Base-by-base conservation (phyloP, 2,329 filamentous ascomycete genomes). In the Alternaria sp. region DNA sequence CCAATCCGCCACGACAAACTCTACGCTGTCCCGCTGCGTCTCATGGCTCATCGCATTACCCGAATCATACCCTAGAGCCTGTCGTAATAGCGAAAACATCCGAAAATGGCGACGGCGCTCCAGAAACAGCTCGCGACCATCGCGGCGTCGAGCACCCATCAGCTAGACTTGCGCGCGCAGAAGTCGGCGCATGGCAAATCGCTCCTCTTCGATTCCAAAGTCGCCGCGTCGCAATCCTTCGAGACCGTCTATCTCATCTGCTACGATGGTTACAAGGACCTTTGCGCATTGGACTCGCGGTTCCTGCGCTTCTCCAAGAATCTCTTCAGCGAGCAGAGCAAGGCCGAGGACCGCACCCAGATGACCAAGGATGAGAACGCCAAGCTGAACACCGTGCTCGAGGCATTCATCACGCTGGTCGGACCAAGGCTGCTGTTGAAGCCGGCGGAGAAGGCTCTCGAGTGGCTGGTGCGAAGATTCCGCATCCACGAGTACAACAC, bases 91-190 rank as follows among this genome's bases (percentile, higher is more conserved):
- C 5, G 13, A 17, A 25, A 40, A 40, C 21, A 9, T 30, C 11
- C 32, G 3, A 32, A 62, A 61, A 97, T 96, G 93, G 72, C 72
- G 63, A 93, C 93, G 65, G 90, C 93, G 77, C 91, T 99, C 72
- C 92, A 95, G 82, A 90, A 93, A 84, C 96, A 99, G 87, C 86
- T 99, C 84, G 93, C 94, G 85, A 90, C 93, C 79, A 94, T 99
- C 78, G 93, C 94, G 72, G 90, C 91, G 70, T 92, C 92, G 76
- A 97, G 93, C 74, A 97, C 94, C 73, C 91, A 94, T 78, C 91
- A 95, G 71, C 88, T 98, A 75, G 93, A 98, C 79, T 87, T 97
- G 73, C 97, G 96, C 82, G 93, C 94, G 74, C 93, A 97, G 83
- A 95, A 93, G 81, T 89, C 91, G 65, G 89, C 93, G 67, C 96